Base-by-base conservation (phyloP, 441 rosid genomes). In the Eutrema salsugineum region DNA sequence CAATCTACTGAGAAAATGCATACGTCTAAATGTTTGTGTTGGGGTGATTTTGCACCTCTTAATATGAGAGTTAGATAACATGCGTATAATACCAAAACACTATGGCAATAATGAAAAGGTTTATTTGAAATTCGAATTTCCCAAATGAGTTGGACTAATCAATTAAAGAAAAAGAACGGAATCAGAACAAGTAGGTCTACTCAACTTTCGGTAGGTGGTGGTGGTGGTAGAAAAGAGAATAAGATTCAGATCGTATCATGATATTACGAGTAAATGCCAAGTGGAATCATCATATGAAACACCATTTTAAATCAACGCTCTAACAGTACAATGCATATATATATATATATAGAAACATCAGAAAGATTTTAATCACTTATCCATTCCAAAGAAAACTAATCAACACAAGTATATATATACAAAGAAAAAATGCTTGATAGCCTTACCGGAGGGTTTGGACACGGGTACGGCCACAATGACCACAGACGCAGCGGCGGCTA, bases 131-230 rank as follows among this genome's bases (percentile, higher is more conserved):
- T 44, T 72, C 42, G 22, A 54, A 53, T 51, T 72, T 63, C 33
- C 3, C 55, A 56, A 0, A 40, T 66, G 59, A 22, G 3, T 15
- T 16, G 16, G 53, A 61, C 61, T 59, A 16, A 20, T 66, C 46
- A 40, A 14, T 66, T 19, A 14, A 32, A 59, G 15, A 22, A 4
- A 8, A 53, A 15, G 7, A 44, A 61, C n/a, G 15, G 74, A 75
- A 75, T 75, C 73, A 68, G 73, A 75, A 75, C 38, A 67, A 60
- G 61, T 9, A 17, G 61, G 58, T 61, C 51, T 50, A 75, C 69
- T 61, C 69, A 75, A 68, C 78, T 75, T 75, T 75, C 69, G 78
- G 78, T 68, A 27, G n/a, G n/a, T n/a, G n/a, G n/a, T 51, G 58
- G 59, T 74, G 44, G 69, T 53, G 28, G 70, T 75, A 63, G 28